These are phyloP conservation scores for Cyclostephanos invisitatus DNA, from an alignment of 108 stramenopile species.

Conservation along the genomic window DNA sequence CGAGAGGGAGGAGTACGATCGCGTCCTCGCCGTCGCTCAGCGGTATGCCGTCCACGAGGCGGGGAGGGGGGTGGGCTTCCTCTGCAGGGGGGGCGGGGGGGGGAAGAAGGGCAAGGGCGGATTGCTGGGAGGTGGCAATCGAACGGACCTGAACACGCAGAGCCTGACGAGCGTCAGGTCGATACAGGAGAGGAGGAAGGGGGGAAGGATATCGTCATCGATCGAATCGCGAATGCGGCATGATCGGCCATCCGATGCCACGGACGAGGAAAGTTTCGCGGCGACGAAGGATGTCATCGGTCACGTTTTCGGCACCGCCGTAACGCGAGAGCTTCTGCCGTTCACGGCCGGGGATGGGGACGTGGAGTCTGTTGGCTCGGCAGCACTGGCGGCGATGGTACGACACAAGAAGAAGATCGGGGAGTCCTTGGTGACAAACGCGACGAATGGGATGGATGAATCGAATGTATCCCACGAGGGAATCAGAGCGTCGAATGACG, in stretches of 20 bases:
- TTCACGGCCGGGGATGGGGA: conserved; percentile 44
- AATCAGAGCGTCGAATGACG: background rate
- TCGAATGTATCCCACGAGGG: conserved; percentile 6
- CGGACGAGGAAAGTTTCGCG: conserved; percentile 25
- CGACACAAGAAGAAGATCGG: background rate
- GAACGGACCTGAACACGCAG: conserved; percentile 67
- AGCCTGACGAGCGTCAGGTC: conserved; percentile 55
- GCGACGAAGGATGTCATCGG: conserved; percentile 79
- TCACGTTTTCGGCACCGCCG: conserved; percentile 69
- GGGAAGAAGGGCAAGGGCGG: conserved; percentile 22
- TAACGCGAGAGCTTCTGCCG: conserved; percentile 58
- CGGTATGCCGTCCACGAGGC: conserved; percentile 92
- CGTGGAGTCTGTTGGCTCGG: conserved; percentile 33
- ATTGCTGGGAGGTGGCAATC: conserved; percentile 19
- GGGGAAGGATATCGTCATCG: conserved; percentile 1
- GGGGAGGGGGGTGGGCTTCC: conserved; percentile 76
- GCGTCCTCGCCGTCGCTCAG: conserved; percentile 82
- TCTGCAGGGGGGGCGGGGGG: conserved; percentile 65
- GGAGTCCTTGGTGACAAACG: background rate
- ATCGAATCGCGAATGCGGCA: background rate
- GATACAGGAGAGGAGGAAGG: conserved; percentile 38
- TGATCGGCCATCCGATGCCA: background rate
- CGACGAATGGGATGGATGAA: background rate
- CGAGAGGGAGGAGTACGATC: conserved; percentile 86
- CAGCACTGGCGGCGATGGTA: conserved; percentile 32